These are phyloP conservation scores for Yamadazyma conglobata DNA, from an alignment of 1,139 yeast species.

Conservation along the genomic window DNA sequence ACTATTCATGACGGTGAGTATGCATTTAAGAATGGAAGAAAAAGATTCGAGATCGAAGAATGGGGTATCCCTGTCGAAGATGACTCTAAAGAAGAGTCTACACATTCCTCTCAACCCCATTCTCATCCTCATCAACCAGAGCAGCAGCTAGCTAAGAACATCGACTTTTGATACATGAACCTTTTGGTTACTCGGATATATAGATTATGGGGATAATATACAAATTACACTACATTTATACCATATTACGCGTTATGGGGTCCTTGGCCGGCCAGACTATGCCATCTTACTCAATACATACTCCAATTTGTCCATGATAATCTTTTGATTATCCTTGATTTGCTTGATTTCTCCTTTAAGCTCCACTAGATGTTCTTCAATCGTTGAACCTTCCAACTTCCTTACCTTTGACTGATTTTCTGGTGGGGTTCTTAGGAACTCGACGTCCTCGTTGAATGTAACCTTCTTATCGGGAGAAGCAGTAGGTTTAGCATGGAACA, in stretches of 20 bases:
- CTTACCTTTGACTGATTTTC: constrained; percentile 6
- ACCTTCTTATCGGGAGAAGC: constrained; percentile 12
- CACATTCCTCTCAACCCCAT: constrained; percentile 1
- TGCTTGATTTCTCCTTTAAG: constrained; percentile 6
- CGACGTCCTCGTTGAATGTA: constrained; percentile 14
- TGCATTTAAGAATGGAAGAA: constrained; percentile 82
- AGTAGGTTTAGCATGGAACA: too few relatives aligned
- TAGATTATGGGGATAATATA: too few relatives aligned
- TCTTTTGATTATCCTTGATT: constrained; percentile 15
- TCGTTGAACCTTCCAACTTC: constrained; percentile 1
- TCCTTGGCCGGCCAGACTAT: too few relatives aligned
- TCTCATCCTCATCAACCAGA: constrained; percentile 15
- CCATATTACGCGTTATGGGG: too few relatives aligned
- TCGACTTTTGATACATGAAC: constrained; percentile 34
- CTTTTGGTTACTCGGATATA: too few relatives aligned
- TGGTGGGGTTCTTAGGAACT: constrained; percentile 9
- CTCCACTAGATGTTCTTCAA: constrained; percentile 3
- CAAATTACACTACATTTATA: too few relatives aligned
- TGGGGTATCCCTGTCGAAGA: constrained; percentile 97
- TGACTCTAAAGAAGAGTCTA: constrained; percentile 51
- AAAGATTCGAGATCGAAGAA: constrained; percentile 79
- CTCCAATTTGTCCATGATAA: constrained; percentile 16
- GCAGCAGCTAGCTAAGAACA: constrained; percentile 31
- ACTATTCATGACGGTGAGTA: constrained; percentile 69
- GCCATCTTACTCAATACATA: too few relatives aligned